Evolutionary conservation across 176 grass and related monocot species (phyloP).

Genomic region (Lolium rigidum): DNA sequence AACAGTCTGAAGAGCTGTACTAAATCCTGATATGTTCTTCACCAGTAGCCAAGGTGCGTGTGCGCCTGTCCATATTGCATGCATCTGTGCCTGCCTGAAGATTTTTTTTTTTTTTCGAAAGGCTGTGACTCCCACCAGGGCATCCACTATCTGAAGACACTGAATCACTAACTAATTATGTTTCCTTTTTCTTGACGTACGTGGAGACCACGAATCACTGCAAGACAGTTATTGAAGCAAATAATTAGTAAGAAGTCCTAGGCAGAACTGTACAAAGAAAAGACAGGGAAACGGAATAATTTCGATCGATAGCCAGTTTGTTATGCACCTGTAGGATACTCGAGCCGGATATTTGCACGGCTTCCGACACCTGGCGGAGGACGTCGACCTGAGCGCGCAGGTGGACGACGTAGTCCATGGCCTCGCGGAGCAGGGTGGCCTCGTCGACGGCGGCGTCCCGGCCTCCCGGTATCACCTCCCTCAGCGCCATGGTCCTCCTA

Average conservation of each 20-base stretch:
- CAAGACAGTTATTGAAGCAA: neutral
- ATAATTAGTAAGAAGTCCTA: too few relatives aligned
- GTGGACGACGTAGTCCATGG: too few relatives aligned
- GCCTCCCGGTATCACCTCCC: slow-evolving; percentile 68
- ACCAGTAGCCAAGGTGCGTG: neutral
- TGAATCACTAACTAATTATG: neutral
- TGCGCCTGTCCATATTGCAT: too few relatives aligned
- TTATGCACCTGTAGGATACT: neutral
- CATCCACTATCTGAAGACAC: neutral
- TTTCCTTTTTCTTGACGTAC: neutral
- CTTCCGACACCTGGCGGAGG: slow-evolving; percentile 55
- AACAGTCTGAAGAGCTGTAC: neutral
- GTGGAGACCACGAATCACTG: neutral
- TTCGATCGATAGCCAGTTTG: too few relatives aligned
- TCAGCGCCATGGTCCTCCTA: slow-evolving; percentile 62
- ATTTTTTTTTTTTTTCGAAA: neutral
- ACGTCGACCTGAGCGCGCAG: slow-evolving; percentile 71
- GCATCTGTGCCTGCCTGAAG: too few relatives aligned
- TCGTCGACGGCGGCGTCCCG: slow-evolving; percentile 33
- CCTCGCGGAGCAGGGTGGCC: slow-evolving; percentile 56
- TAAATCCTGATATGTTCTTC: neutral
- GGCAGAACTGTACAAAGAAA: too few relatives aligned
- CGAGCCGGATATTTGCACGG: slow-evolving; percentile 36
- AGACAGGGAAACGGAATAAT: too few relatives aligned
- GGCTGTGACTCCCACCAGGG: neutral